Percentiles rank a stretch among this genome's conserved stretches.
phyloP scores from a whole-genome alignment of 768 basidiomycete species.

The Collybiopsis confluens region DNA sequence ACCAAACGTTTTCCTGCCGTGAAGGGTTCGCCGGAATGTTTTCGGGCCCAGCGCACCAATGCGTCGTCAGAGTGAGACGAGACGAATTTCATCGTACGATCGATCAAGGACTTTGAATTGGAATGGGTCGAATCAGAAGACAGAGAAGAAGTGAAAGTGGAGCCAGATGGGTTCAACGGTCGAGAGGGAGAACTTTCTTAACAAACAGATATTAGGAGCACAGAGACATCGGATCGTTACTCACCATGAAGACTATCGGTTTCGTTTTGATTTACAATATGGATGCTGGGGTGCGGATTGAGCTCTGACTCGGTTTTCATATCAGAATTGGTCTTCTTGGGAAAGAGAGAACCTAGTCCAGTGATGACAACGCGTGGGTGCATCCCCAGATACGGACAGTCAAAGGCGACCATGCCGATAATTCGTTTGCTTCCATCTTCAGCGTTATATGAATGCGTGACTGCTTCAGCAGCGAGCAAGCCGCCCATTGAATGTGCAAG shows the following conservation, averaged over 20 bases:
- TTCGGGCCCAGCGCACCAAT: conserved; percentile 44
- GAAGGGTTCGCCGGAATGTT: conserved; percentile 50
- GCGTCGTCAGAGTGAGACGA: conserved; percentile 37
- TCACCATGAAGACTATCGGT: conserved; percentile 46
- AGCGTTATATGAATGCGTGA: conserved; percentile 36
- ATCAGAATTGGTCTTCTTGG: conserved; percentile 24
- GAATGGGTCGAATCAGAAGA: conserved; percentile 10
- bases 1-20: conserved; percentile 47
- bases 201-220: no score
- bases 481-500: conserved; percentile 62
- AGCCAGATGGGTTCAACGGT: neutral
- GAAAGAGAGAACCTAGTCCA: conserved; percentile 52
- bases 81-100: conserved; percentile 35
- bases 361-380: conserved; percentile 58
- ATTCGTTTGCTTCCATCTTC: conserved; percentile 34
- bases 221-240: no score
- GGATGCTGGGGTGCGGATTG: conserved; percentile 38
- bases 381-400: conserved; percentile 58
- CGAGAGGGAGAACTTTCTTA: neutral
- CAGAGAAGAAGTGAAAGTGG: conserved; percentile 6
- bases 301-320: conserved; percentile 29
- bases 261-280: conserved; percentile 39
- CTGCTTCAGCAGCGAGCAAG: conserved; percentile 53
- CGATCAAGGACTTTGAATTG: conserved; percentile 23
- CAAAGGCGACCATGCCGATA: conserved; percentile 52